These are phyloP conservation scores for Populus deltoides DNA, from an alignment of 345 rosid species.

Conservation along the genomic window DNA sequence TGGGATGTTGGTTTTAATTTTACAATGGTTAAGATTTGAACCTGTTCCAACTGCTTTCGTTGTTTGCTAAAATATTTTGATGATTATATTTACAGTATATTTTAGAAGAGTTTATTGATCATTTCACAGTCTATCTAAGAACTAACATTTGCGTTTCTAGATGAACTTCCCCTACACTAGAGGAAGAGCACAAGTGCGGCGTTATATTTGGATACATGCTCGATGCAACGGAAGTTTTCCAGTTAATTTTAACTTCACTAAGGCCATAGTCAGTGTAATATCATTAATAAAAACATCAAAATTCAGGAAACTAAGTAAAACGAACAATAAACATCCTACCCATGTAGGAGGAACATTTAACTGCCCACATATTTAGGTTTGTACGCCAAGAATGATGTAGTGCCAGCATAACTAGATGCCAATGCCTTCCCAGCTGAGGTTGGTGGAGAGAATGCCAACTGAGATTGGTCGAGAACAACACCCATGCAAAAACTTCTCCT, in stretches of 20 bases:
- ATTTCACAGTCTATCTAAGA: background rate
- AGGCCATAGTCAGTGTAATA: background rate
- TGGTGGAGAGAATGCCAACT: constrained; percentile 80
- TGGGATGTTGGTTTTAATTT: background rate
- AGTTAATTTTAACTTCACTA: background rate
- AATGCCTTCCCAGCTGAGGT: constrained; percentile 62
- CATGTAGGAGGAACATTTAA: background rate
- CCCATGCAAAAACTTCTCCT: constrained; percentile 64
- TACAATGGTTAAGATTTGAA: background rate
- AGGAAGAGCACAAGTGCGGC: background rate
- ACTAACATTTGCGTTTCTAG: background rate
- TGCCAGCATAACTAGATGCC: constrained; percentile 52
- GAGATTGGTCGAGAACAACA: constrained; percentile 40
- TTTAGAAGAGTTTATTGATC: background rate
- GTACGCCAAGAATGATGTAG: constrained; percentile 54
- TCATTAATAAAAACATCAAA: too few relatives aligned
- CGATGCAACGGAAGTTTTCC: background rate
- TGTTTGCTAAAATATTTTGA: background rate
- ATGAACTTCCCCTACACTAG: background rate
- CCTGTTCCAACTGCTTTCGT: background rate
- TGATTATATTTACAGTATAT: background rate
- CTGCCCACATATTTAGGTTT: constrained; percentile 27
- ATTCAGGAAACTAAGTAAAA: too few relatives aligned
- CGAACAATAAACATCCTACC: too few relatives aligned
- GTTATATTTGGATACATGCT: background rate